Evolutionary conservation across 2,329 filamentous ascomycete genomes (phyloP), one percentile per base, ranked within the genome.

Genomic region (Neurospora sp.): DNA sequence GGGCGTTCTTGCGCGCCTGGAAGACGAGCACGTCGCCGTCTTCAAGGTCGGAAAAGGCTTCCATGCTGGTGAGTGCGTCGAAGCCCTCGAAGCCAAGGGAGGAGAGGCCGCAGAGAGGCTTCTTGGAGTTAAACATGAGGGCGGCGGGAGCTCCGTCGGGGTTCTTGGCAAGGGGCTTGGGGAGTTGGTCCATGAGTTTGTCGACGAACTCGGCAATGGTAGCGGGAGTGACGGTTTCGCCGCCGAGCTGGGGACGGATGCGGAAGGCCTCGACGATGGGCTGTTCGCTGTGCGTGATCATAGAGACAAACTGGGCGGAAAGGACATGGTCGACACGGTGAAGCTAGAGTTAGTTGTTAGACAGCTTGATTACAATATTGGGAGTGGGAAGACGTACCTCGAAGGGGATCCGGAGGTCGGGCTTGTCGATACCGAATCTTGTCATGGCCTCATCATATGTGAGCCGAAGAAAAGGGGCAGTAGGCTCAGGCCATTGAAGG

Each of bases 391-490:
- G 2, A 5, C 83, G 68, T 78, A 92, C 89, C 76, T 87, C 81
- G 36, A 88, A 89, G 1, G 87, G 86, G 43, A 94, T 90, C 19
- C 96, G 88, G 10, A 95, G 81, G 77, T 99, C 96, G 4, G 96
- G 96, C 79, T 99, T 99, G 80, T 99, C 96, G 4, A 89, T 91
- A 11, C 96, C 96, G 76, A 94, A 97, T 2, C 81, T 83, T 1
- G 85, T 82, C 89, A 99, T 98, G 19, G 91, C 91, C 46, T 91
- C 83, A 39, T 91, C 79, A 76, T 98, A 99, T 1, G 87, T 86
- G 75, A 93, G 84, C 28, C 85, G 83, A 6, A 79, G 82, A 73
- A 92, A 92, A 0, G 78, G 77, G 12, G 77, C 76, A 8, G 68
- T 17, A 15, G 66, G 12, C 2, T 70, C 70, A 15, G 66, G 71